Conservation (phyloP, 148 eudicot genomes). For the Cornus suecica region DNA sequence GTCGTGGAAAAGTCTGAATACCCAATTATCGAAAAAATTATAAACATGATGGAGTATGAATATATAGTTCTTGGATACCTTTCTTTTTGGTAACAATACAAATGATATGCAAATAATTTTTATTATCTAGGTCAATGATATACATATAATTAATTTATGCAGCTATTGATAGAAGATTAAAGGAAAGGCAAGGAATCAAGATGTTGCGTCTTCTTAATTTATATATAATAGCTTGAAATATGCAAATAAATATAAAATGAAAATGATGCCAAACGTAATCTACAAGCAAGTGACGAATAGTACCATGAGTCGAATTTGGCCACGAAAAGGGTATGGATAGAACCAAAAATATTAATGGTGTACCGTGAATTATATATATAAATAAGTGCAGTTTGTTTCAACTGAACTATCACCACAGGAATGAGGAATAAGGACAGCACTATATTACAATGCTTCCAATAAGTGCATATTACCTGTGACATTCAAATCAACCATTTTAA, state of each 20-base stretch:
- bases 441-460: neutral
- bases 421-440: neutral
- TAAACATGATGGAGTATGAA: no score
- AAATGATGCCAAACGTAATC: conserved; percentile 8
- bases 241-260: neutral
- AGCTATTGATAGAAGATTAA: neutral
- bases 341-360: neutral
- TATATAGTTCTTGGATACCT: no score
- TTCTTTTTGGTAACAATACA: no score
- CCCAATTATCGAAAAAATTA: no score
- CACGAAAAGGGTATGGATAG: neutral
- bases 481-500: no score
- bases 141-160: no score
- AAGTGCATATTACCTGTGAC: no score
- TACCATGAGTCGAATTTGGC: neutral
- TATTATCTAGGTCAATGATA: no score
- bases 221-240: neutral
- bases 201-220: neutral
- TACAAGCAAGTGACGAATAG: neutral
- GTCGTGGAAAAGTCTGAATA: no score
- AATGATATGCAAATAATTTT: no score
- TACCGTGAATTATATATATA: neutral
- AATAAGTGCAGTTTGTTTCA: neutral
- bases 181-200: neutral
- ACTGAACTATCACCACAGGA: neutral